Conservation (phyloP, 805 yeast species). For the Schwanniomyces polymorphus region DNA sequence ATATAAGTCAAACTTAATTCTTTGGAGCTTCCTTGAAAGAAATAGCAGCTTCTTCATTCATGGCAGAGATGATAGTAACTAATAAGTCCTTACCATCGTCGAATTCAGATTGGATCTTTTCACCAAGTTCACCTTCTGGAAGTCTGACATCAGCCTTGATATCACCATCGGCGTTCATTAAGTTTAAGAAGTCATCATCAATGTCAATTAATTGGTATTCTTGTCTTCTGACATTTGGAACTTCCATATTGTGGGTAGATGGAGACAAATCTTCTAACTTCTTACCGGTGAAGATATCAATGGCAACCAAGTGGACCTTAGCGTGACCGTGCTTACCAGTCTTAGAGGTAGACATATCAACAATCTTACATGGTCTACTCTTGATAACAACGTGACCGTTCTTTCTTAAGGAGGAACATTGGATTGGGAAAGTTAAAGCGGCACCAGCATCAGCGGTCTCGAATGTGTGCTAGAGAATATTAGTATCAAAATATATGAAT, state of each 20-base stretch:
- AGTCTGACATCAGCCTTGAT: constrained; percentile 98
- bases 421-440: constrained; percentile 97
- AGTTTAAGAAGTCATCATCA: constrained; percentile 95
- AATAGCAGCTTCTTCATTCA: constrained; percentile 99
- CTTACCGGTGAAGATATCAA: constrained; percentile 98
- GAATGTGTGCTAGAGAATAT: constrained; percentile 72
- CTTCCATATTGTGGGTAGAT: constrained; percentile 99
- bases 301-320: constrained; percentile 98
- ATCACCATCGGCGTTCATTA: constrained; percentile 97
- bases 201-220: constrained; percentile 97
- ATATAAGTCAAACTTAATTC: constrained; percentile 18
- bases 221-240: constrained; percentile 93
- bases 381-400: constrained; percentile 98
- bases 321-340: constrained; percentile 99
- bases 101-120: constrained; percentile 84
- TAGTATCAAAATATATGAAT: constrained; percentile 15
- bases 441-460: constrained; percentile 99
- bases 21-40: constrained; percentile 99
- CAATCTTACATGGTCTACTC: constrained; percentile 99
- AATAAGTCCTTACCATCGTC: constrained; percentile 98
- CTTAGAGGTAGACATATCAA: constrained; percentile 99
- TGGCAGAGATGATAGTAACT: constrained; percentile 95
- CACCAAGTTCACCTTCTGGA: constrained; percentile 98
- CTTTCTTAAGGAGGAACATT: constrained; percentile 99
- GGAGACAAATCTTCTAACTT: constrained; percentile 99